These are phyloP conservation scores for Ceratobasidium theobromae DNA, from an alignment of 1,284 basidiomycete genomes.

Conservation along the genomic window DNA sequence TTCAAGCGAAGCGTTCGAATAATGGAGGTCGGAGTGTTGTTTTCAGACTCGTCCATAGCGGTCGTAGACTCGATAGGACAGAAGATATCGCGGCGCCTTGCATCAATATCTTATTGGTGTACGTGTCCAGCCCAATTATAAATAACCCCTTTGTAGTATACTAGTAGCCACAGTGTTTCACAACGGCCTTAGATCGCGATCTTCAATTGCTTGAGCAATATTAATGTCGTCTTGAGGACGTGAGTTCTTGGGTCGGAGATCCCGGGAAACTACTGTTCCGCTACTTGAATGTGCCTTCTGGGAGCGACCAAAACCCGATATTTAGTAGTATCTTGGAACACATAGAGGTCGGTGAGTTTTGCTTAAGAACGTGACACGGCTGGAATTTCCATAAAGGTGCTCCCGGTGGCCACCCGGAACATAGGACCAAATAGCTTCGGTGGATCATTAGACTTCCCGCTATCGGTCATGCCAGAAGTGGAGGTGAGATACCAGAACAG, in stretches of 20 bases:
- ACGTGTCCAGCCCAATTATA: slow-evolving; percentile 40
- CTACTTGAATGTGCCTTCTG: slow-evolving; percentile 41
- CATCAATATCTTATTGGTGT: slow-evolving; percentile 52
- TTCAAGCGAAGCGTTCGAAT: slow-evolving; percentile 46
- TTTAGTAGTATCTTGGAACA: slow-evolving; percentile 8
- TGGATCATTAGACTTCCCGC: slow-evolving; percentile 1
- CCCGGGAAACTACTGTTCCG: slow-evolving; percentile 47
- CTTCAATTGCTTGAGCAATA: slow-evolving; percentile 48
- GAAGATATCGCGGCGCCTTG: slow-evolving; percentile 50
- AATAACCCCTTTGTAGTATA: slow-evolving; percentile 42
- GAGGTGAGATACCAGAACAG: slow-evolving; percentile 1
- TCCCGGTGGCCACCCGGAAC: not conserved
- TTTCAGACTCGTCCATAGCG: slow-evolving; percentile 54
- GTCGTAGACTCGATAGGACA: slow-evolving; percentile 45
- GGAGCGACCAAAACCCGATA: not conserved
- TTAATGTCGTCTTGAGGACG: slow-evolving; percentile 47
- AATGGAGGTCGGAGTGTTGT: slow-evolving; percentile 41
- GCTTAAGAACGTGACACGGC: not conserved
- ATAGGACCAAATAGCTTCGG: slow-evolving; percentile 7
- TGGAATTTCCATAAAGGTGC: not conserved
- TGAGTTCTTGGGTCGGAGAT: slow-evolving; percentile 46
- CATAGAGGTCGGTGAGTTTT: slow-evolving; percentile 23
- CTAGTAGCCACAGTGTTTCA: slow-evolving; percentile 44
- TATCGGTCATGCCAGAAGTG: slow-evolving; percentile 11
- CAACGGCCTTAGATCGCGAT: slow-evolving; percentile 46